Conservation (phyloP, 2,329 filamentous ascomycete genomes). For the Phialocephala sp. region DNA sequence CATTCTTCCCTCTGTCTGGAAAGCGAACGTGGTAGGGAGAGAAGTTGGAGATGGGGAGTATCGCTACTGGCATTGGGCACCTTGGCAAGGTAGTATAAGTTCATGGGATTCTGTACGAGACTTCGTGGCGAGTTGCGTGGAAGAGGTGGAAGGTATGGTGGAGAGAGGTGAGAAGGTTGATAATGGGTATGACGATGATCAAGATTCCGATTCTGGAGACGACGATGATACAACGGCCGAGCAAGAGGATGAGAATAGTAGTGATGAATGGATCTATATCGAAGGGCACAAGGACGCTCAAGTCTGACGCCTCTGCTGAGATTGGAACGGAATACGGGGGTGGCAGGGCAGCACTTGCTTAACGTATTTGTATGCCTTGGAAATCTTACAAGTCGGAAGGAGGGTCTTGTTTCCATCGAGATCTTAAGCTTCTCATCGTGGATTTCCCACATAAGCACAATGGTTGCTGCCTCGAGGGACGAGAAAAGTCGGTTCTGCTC, state of each 20-base stretch:
- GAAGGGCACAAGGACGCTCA: background rate
- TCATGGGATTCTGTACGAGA: slow-evolving; percentile 17
- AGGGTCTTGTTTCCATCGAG: too few species aligned
- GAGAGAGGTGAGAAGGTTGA: slow-evolving; percentile 10
- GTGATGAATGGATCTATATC: background rate
- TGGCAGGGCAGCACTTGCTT: too few species aligned
- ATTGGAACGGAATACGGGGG: too few species aligned
- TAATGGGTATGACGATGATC: background rate
- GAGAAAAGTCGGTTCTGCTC: too few species aligned
- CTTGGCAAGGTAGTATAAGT: slow-evolving; percentile 3
- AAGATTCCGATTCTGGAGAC: slow-evolving; percentile 4
- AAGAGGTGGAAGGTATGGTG: slow-evolving; percentile 22
- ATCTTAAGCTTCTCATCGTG: too few species aligned
- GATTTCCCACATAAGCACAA: too few species aligned
- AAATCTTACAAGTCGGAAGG: too few species aligned
- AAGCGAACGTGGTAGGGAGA: slow-evolving; percentile 6
- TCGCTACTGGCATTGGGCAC: slow-evolving; percentile 19
- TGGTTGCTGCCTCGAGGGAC: too few species aligned
- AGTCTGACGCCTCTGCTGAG: background rate
- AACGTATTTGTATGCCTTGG: too few species aligned
- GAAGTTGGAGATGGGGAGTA: slow-evolving; percentile 20
- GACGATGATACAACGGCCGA: background rate
- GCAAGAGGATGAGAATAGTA: background rate
- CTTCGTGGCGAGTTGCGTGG: slow-evolving; percentile 22
- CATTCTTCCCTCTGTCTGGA: slow-evolving; percentile 17